phyloP scores from a whole-genome alignment of 2,329 filamentous ascomycete genomes.

The Ceratocystis diversiconidia region DNA sequence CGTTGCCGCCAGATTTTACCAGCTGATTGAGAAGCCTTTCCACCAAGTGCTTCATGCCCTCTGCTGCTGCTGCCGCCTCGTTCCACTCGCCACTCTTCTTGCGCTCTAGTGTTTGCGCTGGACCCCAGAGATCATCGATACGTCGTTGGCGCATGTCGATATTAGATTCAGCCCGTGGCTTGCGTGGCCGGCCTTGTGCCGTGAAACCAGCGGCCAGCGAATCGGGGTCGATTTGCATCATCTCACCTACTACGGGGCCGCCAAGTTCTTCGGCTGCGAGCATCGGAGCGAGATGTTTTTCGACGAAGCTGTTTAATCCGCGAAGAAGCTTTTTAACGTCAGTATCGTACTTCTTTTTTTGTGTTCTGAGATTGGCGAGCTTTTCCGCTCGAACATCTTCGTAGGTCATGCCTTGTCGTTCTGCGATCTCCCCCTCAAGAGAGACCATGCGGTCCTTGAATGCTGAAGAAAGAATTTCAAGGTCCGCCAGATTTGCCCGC shows the following conservation, averaged over 20 bases:
- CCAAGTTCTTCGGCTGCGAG: constrained; percentile 72
- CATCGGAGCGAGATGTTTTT: constrained; percentile 55
- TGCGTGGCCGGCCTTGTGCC: constrained; percentile 42
- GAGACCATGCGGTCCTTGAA: constrained; percentile 43
- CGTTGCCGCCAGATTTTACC: constrained; percentile 39
- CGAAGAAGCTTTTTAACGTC: constrained; percentile 48
- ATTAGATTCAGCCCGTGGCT: constrained; percentile 30
- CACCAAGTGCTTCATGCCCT: constrained; percentile 45
- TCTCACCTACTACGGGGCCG: constrained; percentile 65
- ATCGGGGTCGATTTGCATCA: constrained; percentile 48
- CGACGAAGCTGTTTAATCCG: constrained; percentile 55
- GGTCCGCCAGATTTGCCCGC: constrained; percentile 37
- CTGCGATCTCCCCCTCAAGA: constrained; percentile 43
- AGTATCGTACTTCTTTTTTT: constrained; percentile 45
- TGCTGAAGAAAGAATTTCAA: constrained; percentile 39
- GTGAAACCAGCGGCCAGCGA: constrained; percentile 47
- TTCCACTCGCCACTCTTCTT: constrained; percentile 26
- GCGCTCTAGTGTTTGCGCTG: constrained; percentile 22
- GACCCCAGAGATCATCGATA: constrained; percentile 51
- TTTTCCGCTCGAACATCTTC: constrained; percentile 49
- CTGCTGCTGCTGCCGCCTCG: constrained; percentile 36
- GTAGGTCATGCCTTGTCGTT: constrained; percentile 42
- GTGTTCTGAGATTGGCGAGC: constrained; percentile 44
- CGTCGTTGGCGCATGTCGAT: constrained; percentile 42
- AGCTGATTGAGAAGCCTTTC: constrained; percentile 47